A percentile compares a stretch with the other conserved stretches of the same genome.
Evolutionary conservation across 345 rosid species (phyloP).

Genomic region (Populus davidiana): DNA sequence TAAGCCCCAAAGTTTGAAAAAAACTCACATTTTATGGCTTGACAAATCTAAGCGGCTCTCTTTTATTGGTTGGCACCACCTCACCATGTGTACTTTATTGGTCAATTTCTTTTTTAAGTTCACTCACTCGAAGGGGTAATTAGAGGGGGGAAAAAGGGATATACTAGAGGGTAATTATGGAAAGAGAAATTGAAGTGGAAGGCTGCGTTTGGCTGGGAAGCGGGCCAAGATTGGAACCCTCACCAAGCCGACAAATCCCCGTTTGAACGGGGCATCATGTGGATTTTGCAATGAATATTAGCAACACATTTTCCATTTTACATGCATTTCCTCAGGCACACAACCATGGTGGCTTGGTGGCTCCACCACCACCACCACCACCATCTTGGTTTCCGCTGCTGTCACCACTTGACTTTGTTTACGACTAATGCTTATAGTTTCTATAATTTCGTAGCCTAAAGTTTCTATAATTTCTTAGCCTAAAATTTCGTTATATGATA

Average conservation of each 20-base stretch:
- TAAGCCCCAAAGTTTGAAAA: conserved; percentile 5
- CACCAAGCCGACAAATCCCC: conserved; percentile 50
- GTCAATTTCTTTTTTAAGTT: conserved; percentile 25
- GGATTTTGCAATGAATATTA: conserved; percentile 29
- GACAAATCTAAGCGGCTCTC: conserved; percentile 21
- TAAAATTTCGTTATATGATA: too few relatives aligned
- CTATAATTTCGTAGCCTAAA: not conserved
- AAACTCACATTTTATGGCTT: not conserved
- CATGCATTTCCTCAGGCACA: conserved; percentile 7
- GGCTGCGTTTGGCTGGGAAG: conserved; percentile 2
- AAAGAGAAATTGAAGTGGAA: not conserved
- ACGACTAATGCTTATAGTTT: not conserved
- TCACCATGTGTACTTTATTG: conserved; percentile 9
- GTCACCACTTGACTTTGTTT: conserved; percentile 7
- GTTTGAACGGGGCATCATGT: conserved; percentile 27
- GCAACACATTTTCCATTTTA: conserved; percentile 22
- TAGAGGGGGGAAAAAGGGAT: not conserved
- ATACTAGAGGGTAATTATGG: not conserved
- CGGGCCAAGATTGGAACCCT: conserved; percentile 21
- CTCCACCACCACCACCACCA: conserved; percentile 29
- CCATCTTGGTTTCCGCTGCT: conserved; percentile 1
- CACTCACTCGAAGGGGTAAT: not conserved
- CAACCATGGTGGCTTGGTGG: conserved; percentile 23
- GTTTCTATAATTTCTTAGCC: not conserved
- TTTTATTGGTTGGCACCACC: conserved; percentile 18